A percentile compares a stretch with the other conserved stretches of the same genome.
Conservation (phyloP, 139 green algal species). For the Parachlorella kessleri region DNA sequence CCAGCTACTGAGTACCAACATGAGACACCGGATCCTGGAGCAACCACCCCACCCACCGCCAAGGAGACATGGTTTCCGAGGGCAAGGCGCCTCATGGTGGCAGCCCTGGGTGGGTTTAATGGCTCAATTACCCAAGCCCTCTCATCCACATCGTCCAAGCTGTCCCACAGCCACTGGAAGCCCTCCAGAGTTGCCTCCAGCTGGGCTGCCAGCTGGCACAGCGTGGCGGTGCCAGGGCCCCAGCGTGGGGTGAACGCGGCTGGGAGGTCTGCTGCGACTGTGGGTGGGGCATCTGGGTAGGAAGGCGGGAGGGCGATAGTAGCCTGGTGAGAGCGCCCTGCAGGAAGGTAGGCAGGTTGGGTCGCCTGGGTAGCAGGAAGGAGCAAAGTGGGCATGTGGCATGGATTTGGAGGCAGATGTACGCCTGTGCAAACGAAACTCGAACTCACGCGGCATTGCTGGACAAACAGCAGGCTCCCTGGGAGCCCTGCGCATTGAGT, state of each 20-base stretch:
- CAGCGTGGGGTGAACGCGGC: constrained; percentile 16
- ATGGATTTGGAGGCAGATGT: no score
- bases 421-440: no score
- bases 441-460: no score
- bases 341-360: no score
- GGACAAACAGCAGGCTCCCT: no score
- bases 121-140: constrained; percentile 34
- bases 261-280: constrained; percentile 20
- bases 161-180: constrained; percentile 32
- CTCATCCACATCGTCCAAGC: constrained; percentile 29
- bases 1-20: no score
- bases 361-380: no score
- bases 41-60: not conserved
- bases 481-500: no score
- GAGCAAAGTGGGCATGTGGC: no score
- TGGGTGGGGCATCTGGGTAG: constrained; percentile 16
- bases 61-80: constrained; percentile 20
- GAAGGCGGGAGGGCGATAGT: constrained; percentile 15
- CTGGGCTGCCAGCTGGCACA: constrained; percentile 6
- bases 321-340: constrained; percentile 20
- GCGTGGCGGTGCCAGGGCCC: not conserved
- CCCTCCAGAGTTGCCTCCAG: constrained; percentile 21
- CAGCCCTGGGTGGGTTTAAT: not conserved
- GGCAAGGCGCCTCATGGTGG: not conserved
- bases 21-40: no score